Evolutionary conservation across 495 filamentous ascomycete genomes (phyloP).

Genomic region (Bathelium albidoporum): DNA sequence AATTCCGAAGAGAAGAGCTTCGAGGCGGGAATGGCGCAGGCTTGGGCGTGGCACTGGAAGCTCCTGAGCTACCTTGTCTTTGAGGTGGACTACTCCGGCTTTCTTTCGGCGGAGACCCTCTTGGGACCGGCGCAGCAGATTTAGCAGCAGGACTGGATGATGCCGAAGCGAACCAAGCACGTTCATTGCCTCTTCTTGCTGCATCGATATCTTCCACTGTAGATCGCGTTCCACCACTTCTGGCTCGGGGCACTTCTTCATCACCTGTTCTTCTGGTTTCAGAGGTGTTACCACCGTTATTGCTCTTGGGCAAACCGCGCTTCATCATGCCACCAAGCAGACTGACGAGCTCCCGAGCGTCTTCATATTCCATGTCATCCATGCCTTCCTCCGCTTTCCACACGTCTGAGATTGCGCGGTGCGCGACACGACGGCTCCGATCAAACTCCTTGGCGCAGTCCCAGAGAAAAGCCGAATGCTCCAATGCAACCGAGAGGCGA

Average conservation of each 20-base stretch:
- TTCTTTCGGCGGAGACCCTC: background rate
- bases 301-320: conserved; percentile 22
- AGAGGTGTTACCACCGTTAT: background rate
- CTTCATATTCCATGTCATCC: conserved; percentile 63
- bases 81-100: background rate
- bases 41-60: background rate
- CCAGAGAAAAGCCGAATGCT: conserved; percentile 90
- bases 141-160: background rate
- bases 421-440: conserved; percentile 62
- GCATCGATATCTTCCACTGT: background rate
- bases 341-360: conserved; percentile 39
- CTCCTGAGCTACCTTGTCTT: background rate
- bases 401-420: conserved; percentile 76
- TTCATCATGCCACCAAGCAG: conserved; percentile 37
- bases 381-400: conserved; percentile 85
- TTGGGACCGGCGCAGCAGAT: background rate
- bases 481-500: conserved; percentile 80
- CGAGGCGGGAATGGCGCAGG: background rate
- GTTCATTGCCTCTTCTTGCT: background rate
- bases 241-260: background rate
- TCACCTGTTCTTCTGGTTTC: background rate
- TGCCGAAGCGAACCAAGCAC: background rate
- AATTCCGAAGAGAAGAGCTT: background rate
- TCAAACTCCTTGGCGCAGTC: conserved; percentile 80
- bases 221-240: background rate